Evolutionary conservation across 1,139 yeast genomes (phyloP).

Genomic region (Taiozyma sp.): DNA sequence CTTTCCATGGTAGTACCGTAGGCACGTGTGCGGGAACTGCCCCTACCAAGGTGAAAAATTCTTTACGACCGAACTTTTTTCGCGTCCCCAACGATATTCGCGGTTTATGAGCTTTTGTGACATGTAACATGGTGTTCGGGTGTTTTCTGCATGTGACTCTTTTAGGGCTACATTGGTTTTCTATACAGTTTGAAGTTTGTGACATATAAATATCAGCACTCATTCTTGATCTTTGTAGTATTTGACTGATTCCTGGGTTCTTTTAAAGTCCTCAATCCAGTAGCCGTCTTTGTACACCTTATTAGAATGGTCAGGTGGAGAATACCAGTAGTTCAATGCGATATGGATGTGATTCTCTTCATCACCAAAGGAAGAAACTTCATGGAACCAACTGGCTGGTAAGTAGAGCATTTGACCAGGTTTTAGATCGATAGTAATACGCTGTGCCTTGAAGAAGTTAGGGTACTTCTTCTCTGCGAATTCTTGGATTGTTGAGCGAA

Average conservation of each 20-base stretch:
- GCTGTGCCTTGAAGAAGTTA: constrained; percentile 36
- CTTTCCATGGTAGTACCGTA: too few relatives aligned
- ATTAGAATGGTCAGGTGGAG: constrained; percentile 45
- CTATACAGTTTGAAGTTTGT: too few relatives aligned
- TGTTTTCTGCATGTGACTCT: background rate
- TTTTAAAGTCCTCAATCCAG: constrained; percentile 47
- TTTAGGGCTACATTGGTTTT: background rate
- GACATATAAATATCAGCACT: background rate
- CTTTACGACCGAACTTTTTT: too few relatives aligned
- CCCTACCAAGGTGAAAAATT: background rate
- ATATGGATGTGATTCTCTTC: constrained; percentile 37
- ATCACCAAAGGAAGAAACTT: constrained; percentile 61
- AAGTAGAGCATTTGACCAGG: constrained; percentile 67
- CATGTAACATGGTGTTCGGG: background rate
- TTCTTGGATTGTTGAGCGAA: constrained; percentile 27
- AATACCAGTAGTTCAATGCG: constrained; percentile 72
- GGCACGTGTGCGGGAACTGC: too few relatives aligned
- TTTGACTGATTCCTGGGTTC: constrained; percentile 30
- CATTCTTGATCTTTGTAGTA: constrained; percentile 6
- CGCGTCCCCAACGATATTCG: too few relatives aligned
- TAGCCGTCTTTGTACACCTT: constrained; percentile 42
- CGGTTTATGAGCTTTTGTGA: background rate
- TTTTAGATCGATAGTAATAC: constrained; percentile 41
- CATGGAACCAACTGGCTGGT: constrained; percentile 83
- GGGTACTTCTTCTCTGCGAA: constrained; percentile 41